Conservation (phyloP, 148 eudicot genomes). For the Silene conica region DNA sequence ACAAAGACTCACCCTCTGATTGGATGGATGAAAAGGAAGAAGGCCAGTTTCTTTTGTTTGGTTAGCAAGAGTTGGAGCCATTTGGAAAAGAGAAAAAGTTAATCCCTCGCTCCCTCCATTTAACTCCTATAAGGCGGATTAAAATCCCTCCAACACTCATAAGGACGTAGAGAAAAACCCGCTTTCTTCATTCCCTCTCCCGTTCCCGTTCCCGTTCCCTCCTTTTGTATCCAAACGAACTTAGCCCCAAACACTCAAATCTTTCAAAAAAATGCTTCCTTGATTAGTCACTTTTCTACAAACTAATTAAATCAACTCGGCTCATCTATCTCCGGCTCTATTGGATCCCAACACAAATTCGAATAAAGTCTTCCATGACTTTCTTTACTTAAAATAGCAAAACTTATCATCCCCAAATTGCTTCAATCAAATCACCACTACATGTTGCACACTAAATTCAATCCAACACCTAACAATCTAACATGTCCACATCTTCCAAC, state of each 20-base stretch:
- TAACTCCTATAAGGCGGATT: no score
- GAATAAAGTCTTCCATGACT: not conserved
- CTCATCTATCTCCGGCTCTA: not conserved
- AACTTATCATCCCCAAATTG: not conserved
- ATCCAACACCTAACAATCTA: not conserved
- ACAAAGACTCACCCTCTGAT: not conserved
- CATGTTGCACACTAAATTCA: not conserved
- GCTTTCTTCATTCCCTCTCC: no score
- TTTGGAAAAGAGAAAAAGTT: not conserved
- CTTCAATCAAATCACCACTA: not conserved
- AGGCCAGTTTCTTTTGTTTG: no score
- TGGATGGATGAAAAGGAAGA: not conserved
- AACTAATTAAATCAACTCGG: not conserved
- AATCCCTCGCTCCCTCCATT: no score
- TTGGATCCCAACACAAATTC: not conserved
- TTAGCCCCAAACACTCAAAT: not conserved
- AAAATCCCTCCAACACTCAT: no score
- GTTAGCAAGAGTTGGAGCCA: no score
- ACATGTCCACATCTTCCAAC: not conserved
- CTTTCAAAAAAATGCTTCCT: not conserved
- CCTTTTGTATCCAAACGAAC: not conserved
- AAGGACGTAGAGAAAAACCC: no score
- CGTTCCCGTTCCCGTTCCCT: not conserved
- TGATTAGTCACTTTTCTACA: no score
- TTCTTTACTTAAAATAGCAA: not conserved